These are phyloP conservation scores for Phytophthora cryptogea DNA, from an alignment of 352 stramenopile species.

Conservation along the genomic window DNA sequence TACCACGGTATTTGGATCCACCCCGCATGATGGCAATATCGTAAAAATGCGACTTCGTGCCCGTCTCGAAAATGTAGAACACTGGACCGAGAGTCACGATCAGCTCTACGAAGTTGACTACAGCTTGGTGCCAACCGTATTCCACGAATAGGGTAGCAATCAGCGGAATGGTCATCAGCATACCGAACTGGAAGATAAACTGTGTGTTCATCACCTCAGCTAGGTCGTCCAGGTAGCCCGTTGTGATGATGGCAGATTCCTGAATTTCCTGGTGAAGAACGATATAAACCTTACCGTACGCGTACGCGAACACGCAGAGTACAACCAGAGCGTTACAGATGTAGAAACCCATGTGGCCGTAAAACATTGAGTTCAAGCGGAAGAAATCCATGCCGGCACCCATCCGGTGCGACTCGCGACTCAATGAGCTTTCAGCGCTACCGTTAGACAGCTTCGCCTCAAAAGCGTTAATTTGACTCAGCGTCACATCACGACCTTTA, in stretches of 20 bases:
- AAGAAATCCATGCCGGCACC: slow-evolving; percentile 87
- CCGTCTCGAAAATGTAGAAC: slow-evolving; percentile 90
- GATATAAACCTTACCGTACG: slow-evolving; percentile 88
- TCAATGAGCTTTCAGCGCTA: slow-evolving; percentile 80
- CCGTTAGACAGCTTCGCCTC: slow-evolving; percentile 88
- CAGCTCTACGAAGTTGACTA: slow-evolving; percentile 83
- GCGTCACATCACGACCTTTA: slow-evolving; percentile 86
- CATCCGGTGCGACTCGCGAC: slow-evolving; percentile 83
- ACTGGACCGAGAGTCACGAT: slow-evolving; percentile 82
- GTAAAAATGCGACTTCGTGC: slow-evolving; percentile 87
- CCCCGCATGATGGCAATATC: slow-evolving; percentile 87
- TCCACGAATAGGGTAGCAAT: slow-evolving; percentile 86
- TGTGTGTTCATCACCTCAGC: slow-evolving; percentile 83
- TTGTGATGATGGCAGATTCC: slow-evolving; percentile 78
- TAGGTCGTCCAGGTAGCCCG: slow-evolving; percentile 69
- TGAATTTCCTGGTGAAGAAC: slow-evolving; percentile 77
- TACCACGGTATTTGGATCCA: slow-evolving; percentile 86
- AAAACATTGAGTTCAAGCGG: slow-evolving; percentile 90
- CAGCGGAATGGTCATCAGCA: slow-evolving; percentile 87
- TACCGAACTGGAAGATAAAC: slow-evolving; percentile 90
- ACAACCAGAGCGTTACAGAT: slow-evolving; percentile 85
- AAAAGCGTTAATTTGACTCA: slow-evolving; percentile 89
- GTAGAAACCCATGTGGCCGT: slow-evolving; percentile 90
- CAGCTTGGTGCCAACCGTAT: slow-evolving; percentile 80
- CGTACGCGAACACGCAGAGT: slow-evolving; percentile 81